phyloP scores from a whole-genome alignment of 2,329 filamentous ascomycete species.

The Apiospora sp. region DNA sequence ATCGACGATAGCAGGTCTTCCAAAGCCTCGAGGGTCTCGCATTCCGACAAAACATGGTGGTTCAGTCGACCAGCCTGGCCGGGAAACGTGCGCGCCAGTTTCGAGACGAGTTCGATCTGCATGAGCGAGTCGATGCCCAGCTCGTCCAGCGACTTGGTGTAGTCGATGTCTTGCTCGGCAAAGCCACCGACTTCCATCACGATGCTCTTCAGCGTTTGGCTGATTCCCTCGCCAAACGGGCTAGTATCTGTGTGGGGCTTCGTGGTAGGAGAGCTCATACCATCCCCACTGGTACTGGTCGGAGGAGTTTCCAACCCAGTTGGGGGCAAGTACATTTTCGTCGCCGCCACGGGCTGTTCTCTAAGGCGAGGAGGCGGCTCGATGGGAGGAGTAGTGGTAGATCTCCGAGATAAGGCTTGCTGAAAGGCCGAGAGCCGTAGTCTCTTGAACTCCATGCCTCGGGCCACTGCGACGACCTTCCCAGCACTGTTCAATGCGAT shows the following conservation, averaged over 20 bases:
- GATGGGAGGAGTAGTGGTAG: neutral
- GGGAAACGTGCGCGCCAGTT: slow-evolving; percentile 22
- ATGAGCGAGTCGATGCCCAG: slow-evolving; percentile 26
- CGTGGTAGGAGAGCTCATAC: too few relatives aligned
- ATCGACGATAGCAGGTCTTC: slow-evolving; percentile 22
- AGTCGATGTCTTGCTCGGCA: slow-evolving; percentile 24
- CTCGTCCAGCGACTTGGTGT: slow-evolving; percentile 23
- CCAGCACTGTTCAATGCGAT: slow-evolving; percentile 18
- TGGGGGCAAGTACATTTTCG: neutral
- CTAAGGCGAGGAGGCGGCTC: neutral
- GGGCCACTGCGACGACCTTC: slow-evolving; percentile 21
- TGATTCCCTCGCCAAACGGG: neutral
- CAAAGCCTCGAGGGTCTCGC: slow-evolving; percentile 23
- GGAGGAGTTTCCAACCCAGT: slow-evolving; percentile 21
- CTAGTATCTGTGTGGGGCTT: too few relatives aligned
- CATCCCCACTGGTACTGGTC: neutral
- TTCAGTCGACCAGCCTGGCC: slow-evolving; percentile 21
- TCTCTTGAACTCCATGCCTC: slow-evolving; percentile 25
- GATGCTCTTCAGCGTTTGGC: slow-evolving; percentile 22
- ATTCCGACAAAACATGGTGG: slow-evolving; percentile 25
- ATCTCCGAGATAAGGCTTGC: slow-evolving; percentile 7
- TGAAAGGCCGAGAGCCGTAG: slow-evolving; percentile 24
- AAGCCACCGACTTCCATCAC: slow-evolving; percentile 25
- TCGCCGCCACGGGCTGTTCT: too few relatives aligned
- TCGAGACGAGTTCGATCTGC: slow-evolving; percentile 26